Evolutionary conservation across 2,329 filamentous ascomycete genomes (phyloP), one percentile per base, ranked within the genome.

Genomic region (Sarocladiaceae sp.): DNA sequence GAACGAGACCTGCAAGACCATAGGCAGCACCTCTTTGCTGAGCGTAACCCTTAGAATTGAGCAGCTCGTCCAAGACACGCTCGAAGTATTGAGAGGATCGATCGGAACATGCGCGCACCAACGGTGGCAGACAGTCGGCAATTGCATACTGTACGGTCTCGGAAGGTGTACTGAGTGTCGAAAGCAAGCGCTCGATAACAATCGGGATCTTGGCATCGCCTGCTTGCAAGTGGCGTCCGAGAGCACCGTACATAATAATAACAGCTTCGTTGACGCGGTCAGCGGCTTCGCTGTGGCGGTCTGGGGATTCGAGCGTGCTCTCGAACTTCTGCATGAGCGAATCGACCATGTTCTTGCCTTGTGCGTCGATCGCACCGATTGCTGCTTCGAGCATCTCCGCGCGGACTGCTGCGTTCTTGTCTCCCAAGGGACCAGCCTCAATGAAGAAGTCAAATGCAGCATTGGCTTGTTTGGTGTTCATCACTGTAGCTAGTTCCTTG

Each of bases 71-170:
- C 56, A 94, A 76, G 62, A 97, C 79, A 58, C 90, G 79, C 53
- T 90, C 80, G 52, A 96, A 82, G 65, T 97, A 97, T 47, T 85
- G 83, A 29, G 84, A 81, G 3, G 88, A 84, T 62, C 93, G 88
- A 55, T 92, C 83, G 26, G 81, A 82, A 44, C 88, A 93, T 2
- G 90, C 87, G 53, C 83, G 85, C 28, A 99, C 84, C n/a, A 99
- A 77, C 1, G 94, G 92, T 13, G 94, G 93, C 20, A 99, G 75
- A 62, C 94, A 99, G 63, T 94, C 90, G 3, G 95, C 91, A 54
- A 97, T 92, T 44, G 94, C 94, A 65, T 94, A 97, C 68, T 99
- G 94, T 1, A 99, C 94, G 15, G 90, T 92, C 69, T 99, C 94
- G 0, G 94, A 97, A 25, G 94, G 94, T 12, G 93, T 97, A 66